These are phyloP conservation scores for Ustilago crameri DNA, from an alignment of 1,284 basidiomycete genomes.

Conservation along the genomic window DNA sequence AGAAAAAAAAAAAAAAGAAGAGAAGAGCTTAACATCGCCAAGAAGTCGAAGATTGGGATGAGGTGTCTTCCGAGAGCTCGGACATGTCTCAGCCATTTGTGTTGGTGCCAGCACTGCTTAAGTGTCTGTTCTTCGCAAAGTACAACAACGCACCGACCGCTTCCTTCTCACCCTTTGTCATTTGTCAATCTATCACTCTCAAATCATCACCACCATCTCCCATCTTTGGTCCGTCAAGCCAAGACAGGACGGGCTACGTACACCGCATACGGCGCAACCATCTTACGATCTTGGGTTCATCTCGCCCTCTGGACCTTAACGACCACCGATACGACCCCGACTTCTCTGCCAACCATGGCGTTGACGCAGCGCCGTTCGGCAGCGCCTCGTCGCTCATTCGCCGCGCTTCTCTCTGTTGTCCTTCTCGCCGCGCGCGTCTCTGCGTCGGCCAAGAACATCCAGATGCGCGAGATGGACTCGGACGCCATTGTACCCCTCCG, in stretches of 20 bases:
- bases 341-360: constrained; percentile 2
- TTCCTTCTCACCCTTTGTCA: constrained; percentile 2
- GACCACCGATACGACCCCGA: neutral
- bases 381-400: constrained; percentile 3
- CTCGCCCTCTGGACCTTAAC: too few relatives aligned
- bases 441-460: constrained; percentile 45
- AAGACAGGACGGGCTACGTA: neutral
- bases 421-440: neutral
- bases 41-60: neutral
- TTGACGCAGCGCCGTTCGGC: neutral
- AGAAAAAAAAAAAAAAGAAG: too few relatives aligned
- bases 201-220: too few relatives aligned
- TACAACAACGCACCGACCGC: constrained; percentile 13
- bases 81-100: neutral
- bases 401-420: constrained; percentile 10
- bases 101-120: too few relatives aligned
- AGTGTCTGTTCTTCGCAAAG: neutral
- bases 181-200: neutral
- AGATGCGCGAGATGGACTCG: constrained; percentile 52
- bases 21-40: neutral
- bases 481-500: constrained; percentile 65
- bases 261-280: too few relatives aligned
- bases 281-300: too few relatives aligned
- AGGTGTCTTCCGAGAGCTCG: neutral
- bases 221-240: too few relatives aligned